Percentiles rank a stretch among this genome's conserved stretches.
Conservation (phyloP, 192 early-diverging fungal genomes). For the Coemansia reversa region DNA sequence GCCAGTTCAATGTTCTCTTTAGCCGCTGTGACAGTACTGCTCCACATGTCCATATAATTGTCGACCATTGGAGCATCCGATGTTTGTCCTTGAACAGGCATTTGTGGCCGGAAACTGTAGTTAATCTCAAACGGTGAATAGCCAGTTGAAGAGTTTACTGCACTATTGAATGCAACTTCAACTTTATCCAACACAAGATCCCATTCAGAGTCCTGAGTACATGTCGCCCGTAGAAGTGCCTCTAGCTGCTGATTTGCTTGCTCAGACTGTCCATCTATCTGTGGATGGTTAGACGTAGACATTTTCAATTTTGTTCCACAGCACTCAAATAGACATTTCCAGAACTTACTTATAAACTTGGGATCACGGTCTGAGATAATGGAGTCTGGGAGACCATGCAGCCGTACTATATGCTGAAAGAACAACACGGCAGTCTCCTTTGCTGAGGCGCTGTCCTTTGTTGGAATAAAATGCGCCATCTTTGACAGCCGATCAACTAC, state of each 20-base stretch:
- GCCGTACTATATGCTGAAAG: background rate
- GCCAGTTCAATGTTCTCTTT: background rate
- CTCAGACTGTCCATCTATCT: constrained; percentile 7
- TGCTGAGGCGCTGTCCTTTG: constrained; percentile 6
- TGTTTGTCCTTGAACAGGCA: constrained; percentile 1
- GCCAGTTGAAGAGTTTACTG: background rate
- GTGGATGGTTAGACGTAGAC: constrained; percentile 8
- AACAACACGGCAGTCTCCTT: background rate
- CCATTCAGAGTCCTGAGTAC: background rate
- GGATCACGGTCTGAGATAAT: constrained; percentile 5
- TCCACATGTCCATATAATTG: background rate
- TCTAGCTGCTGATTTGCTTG: constrained; percentile 11
- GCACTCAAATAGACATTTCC: background rate
- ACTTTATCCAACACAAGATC: background rate
- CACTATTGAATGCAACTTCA: constrained; percentile 9
- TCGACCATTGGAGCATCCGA: background rate
- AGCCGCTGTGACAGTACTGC: background rate
- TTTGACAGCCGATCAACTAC: constrained; percentile 7
- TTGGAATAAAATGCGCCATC: constrained; percentile 13
- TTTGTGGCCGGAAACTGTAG: constrained; percentile 1
- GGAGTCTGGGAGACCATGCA: constrained; percentile 7
- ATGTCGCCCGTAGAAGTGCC: background rate
- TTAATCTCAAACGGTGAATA: constrained; percentile 7
- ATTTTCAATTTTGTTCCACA: background rate
- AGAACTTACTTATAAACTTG: constrained; percentile 11